Evolutionary conservation across 192 early-diverging fungal genomes (phyloP).

Genomic region (Entophlyctis helioformis): DNA sequence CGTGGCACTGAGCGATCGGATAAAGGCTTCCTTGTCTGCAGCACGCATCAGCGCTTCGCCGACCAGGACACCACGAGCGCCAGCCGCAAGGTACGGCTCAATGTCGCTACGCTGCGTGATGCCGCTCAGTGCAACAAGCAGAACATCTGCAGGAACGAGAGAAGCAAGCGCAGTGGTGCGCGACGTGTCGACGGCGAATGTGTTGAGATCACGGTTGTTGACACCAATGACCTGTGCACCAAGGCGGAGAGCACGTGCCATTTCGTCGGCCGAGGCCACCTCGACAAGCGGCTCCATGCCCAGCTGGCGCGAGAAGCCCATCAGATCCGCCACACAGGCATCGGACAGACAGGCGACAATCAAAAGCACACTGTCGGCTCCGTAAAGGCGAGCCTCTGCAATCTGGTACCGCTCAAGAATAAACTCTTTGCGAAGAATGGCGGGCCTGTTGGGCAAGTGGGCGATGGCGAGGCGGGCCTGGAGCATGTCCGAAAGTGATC

Average conservation of each 20-base stretch:
- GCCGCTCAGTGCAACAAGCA: constrained; percentile 83
- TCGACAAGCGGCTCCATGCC: constrained; percentile 99
- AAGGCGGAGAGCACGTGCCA: constrained; percentile 67
- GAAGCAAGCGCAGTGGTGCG: constrained; percentile 67
- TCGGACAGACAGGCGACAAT: constrained; percentile 89
- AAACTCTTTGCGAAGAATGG: constrained; percentile 95
- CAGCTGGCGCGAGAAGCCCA: constrained; percentile 61
- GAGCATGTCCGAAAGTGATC: constrained; percentile 80
- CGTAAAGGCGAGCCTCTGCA: constrained; percentile 83
- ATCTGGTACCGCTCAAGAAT: constrained; percentile 94
- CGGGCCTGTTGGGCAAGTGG: constrained; percentile 60
- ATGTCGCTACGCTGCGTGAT: constrained; percentile 78
- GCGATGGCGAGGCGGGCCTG: constrained; percentile 67
- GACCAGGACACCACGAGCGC: constrained; percentile 74
- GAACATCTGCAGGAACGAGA: constrained; percentile 59
- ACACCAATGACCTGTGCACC: constrained; percentile 89
- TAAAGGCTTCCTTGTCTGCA: constrained; percentile 60
- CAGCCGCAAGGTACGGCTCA: constrained; percentile 60
- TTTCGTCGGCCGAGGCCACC: constrained; percentile 84
- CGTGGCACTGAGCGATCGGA: constrained; percentile 52
- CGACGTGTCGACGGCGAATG: constrained; percentile 87
- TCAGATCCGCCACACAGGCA: constrained; percentile 47
- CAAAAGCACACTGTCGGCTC: constrained; percentile 90
- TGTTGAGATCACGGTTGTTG: constrained; percentile 96
- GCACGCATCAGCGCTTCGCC: constrained; percentile 93